Evolutionary conservation across 23 red algal genomes (phyloP), one percentile per base, ranked within the genome.

Genomic region (Chondrus crispus): DNA sequence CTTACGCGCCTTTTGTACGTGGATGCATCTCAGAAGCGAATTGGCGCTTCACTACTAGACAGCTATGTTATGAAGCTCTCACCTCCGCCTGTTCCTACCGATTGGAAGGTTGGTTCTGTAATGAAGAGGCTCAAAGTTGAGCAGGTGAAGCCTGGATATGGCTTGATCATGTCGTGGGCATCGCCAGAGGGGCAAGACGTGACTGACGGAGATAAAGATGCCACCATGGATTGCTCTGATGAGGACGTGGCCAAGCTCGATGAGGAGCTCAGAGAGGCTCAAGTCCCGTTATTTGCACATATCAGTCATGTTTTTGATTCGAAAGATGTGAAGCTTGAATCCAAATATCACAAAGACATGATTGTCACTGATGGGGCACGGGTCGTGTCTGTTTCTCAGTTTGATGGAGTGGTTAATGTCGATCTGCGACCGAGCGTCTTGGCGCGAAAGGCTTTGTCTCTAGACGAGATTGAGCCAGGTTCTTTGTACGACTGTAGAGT

Each of bases 351-450:
- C 2, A 68, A 80, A 14, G 92, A 72, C 3, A 82, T 84, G 78
- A 71, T 26, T 41, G 6, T 85, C n/a, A 62, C 62, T 45, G 45
- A 2, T 53, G 63, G 16, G 51, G 82, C 74, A 33, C 92, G 72
- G 38, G 32, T 82, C n/a, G 62, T 82, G 6, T 94, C 92, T 11
- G 38, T 88, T 36, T 94, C 92, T 20, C 82, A 71, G 22, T 50
- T 94, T 7, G 92, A 94, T 81, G 92, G 92, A 35, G 47, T 94
- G 2, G 82, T 94, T 16, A 94, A 94, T 43, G 83, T 94, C 2
- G 92, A 94, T 81, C n/a, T 88, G 92, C 80, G 92, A 13, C 68
- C 46, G 3, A 88, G 72, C 42, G 76, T 88, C 29, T 70, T 94
- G 52, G 68, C 82, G 41, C 46, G 92, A 19, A 94, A 87, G 46